Conservation (phyloP, 2,329 filamentous ascomycete species). For the Claviceps lovelessii region DNA sequence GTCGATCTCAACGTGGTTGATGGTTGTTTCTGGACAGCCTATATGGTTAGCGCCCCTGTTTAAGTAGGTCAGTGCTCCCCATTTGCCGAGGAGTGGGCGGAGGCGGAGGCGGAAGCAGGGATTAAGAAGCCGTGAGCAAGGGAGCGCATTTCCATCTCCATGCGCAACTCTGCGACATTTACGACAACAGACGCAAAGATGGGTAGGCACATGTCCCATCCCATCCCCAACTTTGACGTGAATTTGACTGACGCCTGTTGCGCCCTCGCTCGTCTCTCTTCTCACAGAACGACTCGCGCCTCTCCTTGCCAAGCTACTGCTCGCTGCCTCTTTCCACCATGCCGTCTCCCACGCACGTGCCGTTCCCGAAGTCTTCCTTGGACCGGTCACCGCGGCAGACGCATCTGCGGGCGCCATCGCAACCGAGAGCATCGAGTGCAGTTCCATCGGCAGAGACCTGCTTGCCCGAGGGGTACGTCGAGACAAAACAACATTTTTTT, state of each 20-base stretch:
- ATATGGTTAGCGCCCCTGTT: too few species aligned
- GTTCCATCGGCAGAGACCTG: slow-evolving; percentile 50
- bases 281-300: not conserved
- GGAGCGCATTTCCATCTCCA: too few species aligned
- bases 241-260: not conserved
- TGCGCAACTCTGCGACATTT: not conserved
- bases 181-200: not conserved
- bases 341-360: slow-evolving; percentile 4
- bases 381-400: slow-evolving; percentile 7
- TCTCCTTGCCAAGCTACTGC: not conserved
- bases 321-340: slow-evolving; percentile 2
- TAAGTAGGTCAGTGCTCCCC: too few species aligned
- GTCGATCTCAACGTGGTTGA: too few species aligned
- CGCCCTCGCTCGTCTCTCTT: too few species aligned
- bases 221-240: not conserved
- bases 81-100: too few species aligned
- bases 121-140: too few species aligned
- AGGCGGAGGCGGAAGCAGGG: too few species aligned
- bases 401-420: slow-evolving; percentile 48
- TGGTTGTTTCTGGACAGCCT: too few species aligned
- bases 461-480: slow-evolving; percentile 35
- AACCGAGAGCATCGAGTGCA: slow-evolving; percentile 56
- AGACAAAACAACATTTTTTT: not conserved
- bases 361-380: slow-evolving; percentile 12
- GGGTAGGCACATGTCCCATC: not conserved